These are phyloP conservation scores for Pyrenula massariospora DNA, from an alignment of 495 filamentous ascomycete species.

Conservation along the genomic window DNA sequence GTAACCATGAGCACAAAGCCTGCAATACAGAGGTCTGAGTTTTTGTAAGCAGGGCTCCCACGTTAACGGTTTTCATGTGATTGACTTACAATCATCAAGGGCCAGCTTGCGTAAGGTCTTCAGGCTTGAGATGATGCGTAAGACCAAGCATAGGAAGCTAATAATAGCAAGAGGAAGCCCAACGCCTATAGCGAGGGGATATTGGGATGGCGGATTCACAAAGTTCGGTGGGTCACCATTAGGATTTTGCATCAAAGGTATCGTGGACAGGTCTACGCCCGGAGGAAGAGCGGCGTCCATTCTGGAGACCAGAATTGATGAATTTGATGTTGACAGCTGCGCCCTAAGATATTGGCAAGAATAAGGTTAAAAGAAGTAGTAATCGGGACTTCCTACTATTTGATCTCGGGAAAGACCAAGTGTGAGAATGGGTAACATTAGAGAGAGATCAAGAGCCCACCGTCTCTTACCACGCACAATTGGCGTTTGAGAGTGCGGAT, in stretches of 20 bases:
- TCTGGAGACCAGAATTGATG: neutral
- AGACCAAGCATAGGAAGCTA: neutral
- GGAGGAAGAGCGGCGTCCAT: neutral
- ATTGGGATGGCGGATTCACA: neutral
- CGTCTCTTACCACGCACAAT: too few relatives aligned
- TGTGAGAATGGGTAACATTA: neutral
- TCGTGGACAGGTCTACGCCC: neutral
- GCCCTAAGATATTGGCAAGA: neutral
- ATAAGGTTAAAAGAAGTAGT: neutral
- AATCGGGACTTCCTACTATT: neutral
- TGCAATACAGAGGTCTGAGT: too few relatives aligned
- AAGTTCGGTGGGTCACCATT: neutral
- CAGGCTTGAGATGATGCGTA: neutral
- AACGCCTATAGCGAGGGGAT: neutral
- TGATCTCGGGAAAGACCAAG: neutral
- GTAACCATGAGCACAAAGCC: too few relatives aligned
- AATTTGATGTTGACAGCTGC: neutral
- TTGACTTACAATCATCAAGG: neutral
- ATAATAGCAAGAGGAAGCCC: neutral
- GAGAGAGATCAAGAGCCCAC: neutral
- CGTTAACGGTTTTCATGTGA: too few relatives aligned
- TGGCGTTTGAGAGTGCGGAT: too few relatives aligned
- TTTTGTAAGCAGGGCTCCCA: too few relatives aligned
- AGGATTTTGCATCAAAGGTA: neutral
- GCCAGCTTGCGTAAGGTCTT: neutral